Conservation (phyloP, 495 filamentous ascomycete species). For the Hapsidospora chrysogenum region DNA sequence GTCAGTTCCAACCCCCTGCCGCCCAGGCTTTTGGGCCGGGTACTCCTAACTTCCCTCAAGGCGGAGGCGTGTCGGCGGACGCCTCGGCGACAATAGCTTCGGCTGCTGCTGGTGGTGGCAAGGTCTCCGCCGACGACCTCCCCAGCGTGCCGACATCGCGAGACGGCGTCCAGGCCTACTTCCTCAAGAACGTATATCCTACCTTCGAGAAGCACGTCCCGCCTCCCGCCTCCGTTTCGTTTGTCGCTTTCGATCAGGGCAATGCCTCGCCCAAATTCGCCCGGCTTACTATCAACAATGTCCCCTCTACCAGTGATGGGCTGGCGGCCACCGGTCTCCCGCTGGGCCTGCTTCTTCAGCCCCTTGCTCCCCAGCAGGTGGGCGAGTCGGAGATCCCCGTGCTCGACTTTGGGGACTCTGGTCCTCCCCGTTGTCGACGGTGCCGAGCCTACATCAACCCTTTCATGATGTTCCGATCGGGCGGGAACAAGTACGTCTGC, state of each 20-base stretch:
- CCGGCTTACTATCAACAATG: conserved; percentile 78
- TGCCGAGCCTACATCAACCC: conserved; percentile 97
- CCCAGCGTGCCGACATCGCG: conserved; percentile 80
- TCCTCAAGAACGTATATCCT: conserved; percentile 72
- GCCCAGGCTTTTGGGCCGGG: conserved; percentile 42
- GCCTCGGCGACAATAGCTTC: conserved; percentile 23
- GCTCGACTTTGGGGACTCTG: conserved; percentile 83
- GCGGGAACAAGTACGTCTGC: conserved; percentile 92
- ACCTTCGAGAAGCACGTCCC: conserved; percentile 87
- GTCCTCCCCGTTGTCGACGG: conserved; percentile 82
- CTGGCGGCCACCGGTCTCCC: conserved; percentile 65
- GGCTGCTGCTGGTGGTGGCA: conserved; percentile 36
- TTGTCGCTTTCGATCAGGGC: conserved; percentile 85
- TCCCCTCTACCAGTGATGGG: conserved; percentile 70
- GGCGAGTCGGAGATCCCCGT: conserved; percentile 84
- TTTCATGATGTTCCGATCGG: conserved; percentile 92
- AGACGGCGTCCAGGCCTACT: conserved; percentile 67
- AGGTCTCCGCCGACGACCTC: conserved; percentile 82
- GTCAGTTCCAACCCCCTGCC: conserved; percentile 23
- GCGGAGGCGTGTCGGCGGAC: conserved; percentile 9
- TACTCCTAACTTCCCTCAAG: conserved; percentile 28
- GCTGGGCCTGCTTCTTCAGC: conserved; percentile 77
- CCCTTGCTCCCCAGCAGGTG: conserved; percentile 64
- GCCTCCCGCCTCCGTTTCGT: conserved; percentile 78
- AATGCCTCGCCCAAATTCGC: conserved; percentile 93